Evolutionary conservation across 1,139 yeast species (phyloP).

Genomic region (Kodamaea sp.): DNA sequence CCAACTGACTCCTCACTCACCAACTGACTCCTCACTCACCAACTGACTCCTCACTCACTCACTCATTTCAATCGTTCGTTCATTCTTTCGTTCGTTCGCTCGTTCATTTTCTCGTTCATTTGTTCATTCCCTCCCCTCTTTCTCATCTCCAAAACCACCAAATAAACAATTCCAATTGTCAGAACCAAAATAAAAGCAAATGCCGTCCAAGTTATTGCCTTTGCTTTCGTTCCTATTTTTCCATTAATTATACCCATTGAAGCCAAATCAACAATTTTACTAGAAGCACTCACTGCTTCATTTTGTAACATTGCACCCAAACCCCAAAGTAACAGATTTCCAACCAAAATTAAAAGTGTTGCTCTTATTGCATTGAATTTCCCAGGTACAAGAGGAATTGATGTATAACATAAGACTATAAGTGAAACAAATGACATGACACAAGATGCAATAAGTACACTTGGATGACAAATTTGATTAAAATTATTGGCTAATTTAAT

Average conservation of each 20-base stretch:
- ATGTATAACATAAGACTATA: slow-evolving; percentile 37
- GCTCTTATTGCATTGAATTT: slow-evolving; percentile 30
- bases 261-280: slow-evolving; percentile 42
- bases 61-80: slow-evolving; percentile 1
- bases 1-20: too few species aligned
- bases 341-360: slow-evolving; percentile 32
- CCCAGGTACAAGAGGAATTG: slow-evolving; percentile 50
- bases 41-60: not conserved
- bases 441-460: slow-evolving; percentile 48
- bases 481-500: slow-evolving; percentile 40
- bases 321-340: slow-evolving; percentile 55
- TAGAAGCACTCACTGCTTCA: slow-evolving; percentile 52
- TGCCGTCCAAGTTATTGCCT: slow-evolving; percentile 25
- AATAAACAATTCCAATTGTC: slow-evolving; percentile 23
- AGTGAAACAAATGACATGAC: slow-evolving; percentile 42
- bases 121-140: not conserved
- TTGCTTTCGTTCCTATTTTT: slow-evolving; percentile 50
- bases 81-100: slow-evolving; percentile 1
- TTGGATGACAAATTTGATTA: slow-evolving; percentile 50
- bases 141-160: slow-evolving; percentile 1
- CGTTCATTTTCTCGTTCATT: slow-evolving; percentile 1
- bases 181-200: slow-evolving; percentile 26
- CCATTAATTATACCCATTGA: slow-evolving; percentile 50
- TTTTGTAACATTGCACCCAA: slow-evolving; percentile 67
- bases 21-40: not conserved